These are phyloP conservation scores for Chrysochromulina tobinii DNA, from an alignment of 78 protist genomes.

Conservation along the genomic window DNA sequence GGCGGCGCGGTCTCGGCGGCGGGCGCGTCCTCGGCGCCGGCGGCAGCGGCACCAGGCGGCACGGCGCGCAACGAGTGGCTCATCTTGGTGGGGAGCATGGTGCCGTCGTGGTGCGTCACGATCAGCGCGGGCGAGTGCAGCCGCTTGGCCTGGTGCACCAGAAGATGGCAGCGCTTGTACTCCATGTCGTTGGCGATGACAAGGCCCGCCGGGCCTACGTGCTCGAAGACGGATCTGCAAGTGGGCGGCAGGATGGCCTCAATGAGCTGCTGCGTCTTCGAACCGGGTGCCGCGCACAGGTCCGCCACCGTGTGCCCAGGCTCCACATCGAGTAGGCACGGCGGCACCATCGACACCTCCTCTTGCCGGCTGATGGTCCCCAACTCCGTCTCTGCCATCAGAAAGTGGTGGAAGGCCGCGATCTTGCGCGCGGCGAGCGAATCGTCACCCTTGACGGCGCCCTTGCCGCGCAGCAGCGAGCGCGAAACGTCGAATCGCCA, in stretches of 20 bases:
- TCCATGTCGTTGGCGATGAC: constrained; percentile 97
- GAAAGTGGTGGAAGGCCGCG: constrained; percentile 33
- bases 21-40: neutral
- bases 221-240: no score
- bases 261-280: constrained; percentile 94
- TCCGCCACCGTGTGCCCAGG: constrained; percentile 78
- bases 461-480: constrained; percentile 12
- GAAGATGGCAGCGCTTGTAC: constrained; percentile 83
- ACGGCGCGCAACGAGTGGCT: neutral
- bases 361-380: constrained; percentile 68
- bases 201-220: neutral
- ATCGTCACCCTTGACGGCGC: neutral
- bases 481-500: constrained; percentile 24
- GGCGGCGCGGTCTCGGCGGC: neutral
- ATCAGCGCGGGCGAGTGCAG: constrained; percentile 50
- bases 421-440: neutral
- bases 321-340: constrained; percentile 12
- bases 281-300: constrained; percentile 99
- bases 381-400: neutral
- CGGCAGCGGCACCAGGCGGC: neutral
- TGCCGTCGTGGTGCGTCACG: constrained; percentile 62
- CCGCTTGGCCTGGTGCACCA: constrained; percentile 74
- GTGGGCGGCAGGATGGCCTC: constrained; percentile 56
- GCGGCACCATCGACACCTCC: constrained; percentile 44
- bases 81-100: neutral